Conservation (phyloP, 257 asterid genomes). For the Plantago major region DNA sequence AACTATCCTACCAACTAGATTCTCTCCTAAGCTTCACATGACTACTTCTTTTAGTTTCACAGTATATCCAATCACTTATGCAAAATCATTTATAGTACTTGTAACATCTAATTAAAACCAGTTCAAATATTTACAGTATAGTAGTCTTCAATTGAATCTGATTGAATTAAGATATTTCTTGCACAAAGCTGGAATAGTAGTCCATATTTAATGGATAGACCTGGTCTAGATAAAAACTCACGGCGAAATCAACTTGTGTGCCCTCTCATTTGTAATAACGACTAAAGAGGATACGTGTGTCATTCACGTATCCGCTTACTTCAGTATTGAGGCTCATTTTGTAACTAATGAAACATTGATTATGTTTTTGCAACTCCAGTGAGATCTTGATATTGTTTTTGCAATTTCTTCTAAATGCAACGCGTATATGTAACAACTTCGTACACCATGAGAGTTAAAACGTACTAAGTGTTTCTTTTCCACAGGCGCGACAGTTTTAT, state of each 20-base stretch:
- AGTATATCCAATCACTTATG: neutral
- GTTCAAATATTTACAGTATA: neutral
- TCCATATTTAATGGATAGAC: neutral
- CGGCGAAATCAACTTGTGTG: neutral
- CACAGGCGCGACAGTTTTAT: conserved; percentile 80
- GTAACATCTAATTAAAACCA: too few relatives aligned
- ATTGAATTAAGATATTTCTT: neutral
- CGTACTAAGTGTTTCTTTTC: neutral
- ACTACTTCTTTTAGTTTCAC: neutral
- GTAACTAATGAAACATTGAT: neutral
- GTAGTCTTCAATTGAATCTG: neutral
- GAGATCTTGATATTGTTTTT: neutral
- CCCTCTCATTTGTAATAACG: too few relatives aligned
- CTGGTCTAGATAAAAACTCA: conserved; percentile 7
- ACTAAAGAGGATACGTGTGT: too few relatives aligned
- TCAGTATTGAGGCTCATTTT: too few relatives aligned
- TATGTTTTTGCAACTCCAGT: neutral
- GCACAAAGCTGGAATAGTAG: too few relatives aligned
- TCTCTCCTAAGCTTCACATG: conserved; percentile 28
- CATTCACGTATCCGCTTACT: too few relatives aligned
- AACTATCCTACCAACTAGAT: conserved; percentile 31
- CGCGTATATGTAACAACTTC: too few relatives aligned
- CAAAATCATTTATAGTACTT: neutral
- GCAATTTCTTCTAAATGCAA: too few relatives aligned
- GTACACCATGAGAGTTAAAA: neutral